Conservation (phyloP, 1,284 basidiomycete genomes). For the Cystobasidium pallidum region DNA sequence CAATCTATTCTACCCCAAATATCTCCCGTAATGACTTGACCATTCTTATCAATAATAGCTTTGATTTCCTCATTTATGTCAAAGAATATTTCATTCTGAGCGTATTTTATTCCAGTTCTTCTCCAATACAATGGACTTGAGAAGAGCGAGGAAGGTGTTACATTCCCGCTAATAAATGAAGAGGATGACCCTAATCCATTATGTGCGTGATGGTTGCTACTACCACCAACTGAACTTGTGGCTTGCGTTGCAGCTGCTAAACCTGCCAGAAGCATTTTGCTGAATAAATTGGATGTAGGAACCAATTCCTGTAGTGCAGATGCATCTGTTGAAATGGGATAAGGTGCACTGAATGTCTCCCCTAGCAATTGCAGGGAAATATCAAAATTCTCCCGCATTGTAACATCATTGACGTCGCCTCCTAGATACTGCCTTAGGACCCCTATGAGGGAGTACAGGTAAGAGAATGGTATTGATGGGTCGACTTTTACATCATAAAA, state of each 20-base stretch:
- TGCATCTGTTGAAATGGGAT: slow-evolving; percentile 78
- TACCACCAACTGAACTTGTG: slow-evolving; percentile 52
- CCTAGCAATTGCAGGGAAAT: slow-evolving; percentile 75
- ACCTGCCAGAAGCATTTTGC: slow-evolving; percentile 71
- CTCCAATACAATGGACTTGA: slow-evolving; percentile 94
- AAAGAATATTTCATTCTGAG: slow-evolving; percentile 91
- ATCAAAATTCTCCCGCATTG: slow-evolving; percentile 90
- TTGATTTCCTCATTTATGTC: slow-evolving; percentile 84
- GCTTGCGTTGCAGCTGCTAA: slow-evolving; percentile 60
- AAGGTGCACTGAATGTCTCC: slow-evolving; percentile 37
- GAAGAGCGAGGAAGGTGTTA: slow-evolving; percentile 61
- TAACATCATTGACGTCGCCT: slow-evolving; percentile 67
- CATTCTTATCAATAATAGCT: slow-evolving; percentile 82
- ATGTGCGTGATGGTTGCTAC: background rate
- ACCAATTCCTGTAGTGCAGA: slow-evolving; percentile 92
- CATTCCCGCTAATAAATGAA: slow-evolving; percentile 41
- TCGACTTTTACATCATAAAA: slow-evolving; percentile 65
- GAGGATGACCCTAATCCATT: background rate
- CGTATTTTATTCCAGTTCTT: slow-evolving; percentile 78
- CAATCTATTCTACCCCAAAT: slow-evolving; percentile 80
- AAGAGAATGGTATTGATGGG: slow-evolving; percentile 84
- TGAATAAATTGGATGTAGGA: slow-evolving; percentile 78
- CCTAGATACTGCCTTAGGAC: slow-evolving; percentile 87
- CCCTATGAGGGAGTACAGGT: slow-evolving; percentile 79
- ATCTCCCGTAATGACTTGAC: slow-evolving; percentile 70